These are phyloP conservation scores for Melampsora americana DNA, from an alignment of 1,284 basidiomycete species.

Conservation along the genomic window DNA sequence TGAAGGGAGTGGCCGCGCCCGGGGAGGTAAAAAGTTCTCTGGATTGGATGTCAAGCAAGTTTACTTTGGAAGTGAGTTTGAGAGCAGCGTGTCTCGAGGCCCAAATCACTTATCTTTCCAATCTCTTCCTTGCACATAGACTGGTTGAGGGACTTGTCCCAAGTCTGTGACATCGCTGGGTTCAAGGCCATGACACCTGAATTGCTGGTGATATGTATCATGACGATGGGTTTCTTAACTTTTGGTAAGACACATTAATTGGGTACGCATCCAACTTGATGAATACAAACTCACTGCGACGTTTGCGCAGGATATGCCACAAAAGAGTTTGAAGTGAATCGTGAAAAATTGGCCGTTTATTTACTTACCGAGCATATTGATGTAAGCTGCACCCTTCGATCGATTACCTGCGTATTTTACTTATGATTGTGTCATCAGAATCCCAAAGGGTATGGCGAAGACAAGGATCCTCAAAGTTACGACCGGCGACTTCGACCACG, in stretches of 20 bases:
- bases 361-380: slow-evolving; percentile 80
- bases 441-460: slow-evolving; percentile 59
- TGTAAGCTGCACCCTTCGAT: slow-evolving; percentile 53
- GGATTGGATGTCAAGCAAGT: slow-evolving; percentile 52
- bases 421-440: slow-evolving; percentile 53
- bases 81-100: too few species aligned
- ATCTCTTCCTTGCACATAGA: slow-evolving; percentile 18
- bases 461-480: slow-evolving; percentile 70
- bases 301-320: slow-evolving; percentile 35
- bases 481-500: slow-evolving; percentile 74
- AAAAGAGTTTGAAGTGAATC: slow-evolving; percentile 82
- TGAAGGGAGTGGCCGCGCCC: slow-evolving; percentile 21
- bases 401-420: neutral
- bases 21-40: slow-evolving; percentile 49
- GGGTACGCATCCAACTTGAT: neutral
- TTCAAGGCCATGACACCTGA: slow-evolving; percentile 41
- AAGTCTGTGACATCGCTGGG: slow-evolving; percentile 42
- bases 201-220: slow-evolving; percentile 46
- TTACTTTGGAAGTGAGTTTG: slow-evolving; percentile 52
- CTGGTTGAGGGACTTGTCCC: slow-evolving; percentile 42
- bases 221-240: slow-evolving; percentile 50
- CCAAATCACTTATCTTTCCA: neutral
- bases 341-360: slow-evolving; percentile 79
- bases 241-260: slow-evolving; percentile 12
- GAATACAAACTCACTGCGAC: neutral